Base-by-base conservation (phyloP, 164 flowering plant genomes). In the Nymphaea colorata region DNA sequence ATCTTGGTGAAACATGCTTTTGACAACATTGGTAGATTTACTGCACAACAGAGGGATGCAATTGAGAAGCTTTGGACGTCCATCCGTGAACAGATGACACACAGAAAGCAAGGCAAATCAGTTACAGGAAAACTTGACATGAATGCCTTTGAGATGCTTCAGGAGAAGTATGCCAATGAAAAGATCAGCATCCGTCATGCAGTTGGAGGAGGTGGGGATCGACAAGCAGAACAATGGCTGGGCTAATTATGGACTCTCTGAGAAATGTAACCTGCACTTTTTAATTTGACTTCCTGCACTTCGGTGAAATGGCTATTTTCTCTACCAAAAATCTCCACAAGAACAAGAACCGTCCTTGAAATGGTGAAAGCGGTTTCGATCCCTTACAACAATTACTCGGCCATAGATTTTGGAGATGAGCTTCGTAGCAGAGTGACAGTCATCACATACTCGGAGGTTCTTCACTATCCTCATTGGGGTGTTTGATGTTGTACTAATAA, bases 81-180 rank as follows among this genome's bases (percentile, higher is more conserved):
- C 4, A 81, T 91, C 43, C 74, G 84, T 36, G 99, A 91, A 64
- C 97, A 91, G 64, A 95, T 86, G 62, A 70, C 71, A 64, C 85
- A 87, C 2, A 73, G 94, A 69, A 94, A 87, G 79, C 96, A 94
- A 71, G 99, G 99, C 67, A 94, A 88, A 74, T 91, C 98, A 14
- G 86, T 85, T 25, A 79, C 86, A 0, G 98, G 99, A 64, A 94
- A 91, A 77, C 97, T 94, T 44, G 98, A 91, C 74, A 87, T 91
- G 76, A 90, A 86, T 79, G 97, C 73, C 44, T 94, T 91, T 71
- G 99, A 94, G 69, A 80, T 72, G 79, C 88, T 91, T 36, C 99
- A 94, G 74, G 78, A 86, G 55, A 91, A 91, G 70, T 91, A 94
- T 76, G 82, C 98, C 15, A 70, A 43, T 62, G 91, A 94, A 77